These are phyloP conservation scores for Paramecium biaurelia DNA, from an alignment of 73 alveolate genomes.

Conservation along the genomic window DNA sequence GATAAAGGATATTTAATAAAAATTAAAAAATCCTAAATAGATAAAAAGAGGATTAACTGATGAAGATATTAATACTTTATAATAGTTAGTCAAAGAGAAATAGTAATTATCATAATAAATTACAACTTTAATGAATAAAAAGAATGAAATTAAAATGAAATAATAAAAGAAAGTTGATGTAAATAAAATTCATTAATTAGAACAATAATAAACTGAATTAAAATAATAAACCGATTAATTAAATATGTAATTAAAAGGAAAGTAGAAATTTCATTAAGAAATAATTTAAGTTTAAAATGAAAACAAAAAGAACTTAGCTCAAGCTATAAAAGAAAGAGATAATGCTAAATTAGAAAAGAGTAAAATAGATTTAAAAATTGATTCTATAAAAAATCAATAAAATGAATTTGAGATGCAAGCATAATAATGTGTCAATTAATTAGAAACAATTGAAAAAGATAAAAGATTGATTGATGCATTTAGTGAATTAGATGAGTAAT, in stretches of 20 bases:
- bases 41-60: neutral
- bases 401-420: slow-evolving; percentile 2
- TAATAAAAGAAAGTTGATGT: neutral
- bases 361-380: neutral
- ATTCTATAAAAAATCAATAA: neutral
- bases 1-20: neutral
- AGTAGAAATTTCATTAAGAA: neutral
- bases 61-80: neutral
- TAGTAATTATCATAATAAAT: neutral
- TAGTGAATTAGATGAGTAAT: neutral
- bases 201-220: neutral
- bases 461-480: slow-evolving; percentile 26
- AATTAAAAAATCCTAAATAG: neutral
- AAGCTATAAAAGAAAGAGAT: neutral
- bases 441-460: slow-evolving; percentile 8
- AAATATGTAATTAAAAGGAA: neutral
- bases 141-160: neutral
- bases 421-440: neutral
- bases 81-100: neutral
- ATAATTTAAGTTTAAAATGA: neutral
- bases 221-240: neutral
- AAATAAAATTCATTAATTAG: neutral
- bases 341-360: neutral
- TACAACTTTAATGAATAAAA: neutral
- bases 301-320: neutral